Evolutionary conservation across 768 basidiomycete species (phyloP), one percentile per base, ranked within the genome.

Genomic region (Rhodotorula diobovata): DNA sequence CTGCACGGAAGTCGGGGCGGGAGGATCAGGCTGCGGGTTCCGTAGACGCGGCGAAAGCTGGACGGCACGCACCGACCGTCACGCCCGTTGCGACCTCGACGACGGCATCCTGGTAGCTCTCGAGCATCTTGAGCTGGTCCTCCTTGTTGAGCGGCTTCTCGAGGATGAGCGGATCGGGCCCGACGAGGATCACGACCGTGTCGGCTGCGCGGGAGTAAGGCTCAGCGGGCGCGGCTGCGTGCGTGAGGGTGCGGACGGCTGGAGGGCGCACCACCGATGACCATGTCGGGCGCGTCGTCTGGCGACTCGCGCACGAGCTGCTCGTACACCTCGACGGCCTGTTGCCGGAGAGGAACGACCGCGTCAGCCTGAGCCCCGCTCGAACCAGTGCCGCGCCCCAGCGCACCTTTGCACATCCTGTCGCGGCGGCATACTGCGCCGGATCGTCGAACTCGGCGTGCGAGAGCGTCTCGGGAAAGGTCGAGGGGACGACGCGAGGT

Each of bases 41-140:
- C 45, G 37, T 55, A 41, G 55, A 30, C 16, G 46, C 14, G 11
- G 39, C 35, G 39, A 11, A 41, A 21, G 32, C 45, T 2, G 63
- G n/a, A 37, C n/a, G n/a, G 37, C 16, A 45, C 28, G 50, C 28
- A 91, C 92, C 90, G 20, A 98, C 80, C 23, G 86, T 85, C 28
- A 97, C 87, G 16, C 93, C 95, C 0, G 94, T 97, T 32, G 96
- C 91, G 32, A 97, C 92, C 79, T 95, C 90, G 76, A 93, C 95
- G 0, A 88, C 85, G 60, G 85, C 84, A 14, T 93, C 95, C 61
- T 93, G 93, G 72, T 96, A 83, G 68, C 93, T 90, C 58, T 89
- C 81, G 65, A 99, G 83, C 90, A 93, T 95, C 34, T 90, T 85
- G 58, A 90, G 78, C 79, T 97, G 89, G 70, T 97, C 94, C 39